Conservation (phyloP, 2,329 filamentous ascomycete species). For the Colletotrichum sp. region DNA sequence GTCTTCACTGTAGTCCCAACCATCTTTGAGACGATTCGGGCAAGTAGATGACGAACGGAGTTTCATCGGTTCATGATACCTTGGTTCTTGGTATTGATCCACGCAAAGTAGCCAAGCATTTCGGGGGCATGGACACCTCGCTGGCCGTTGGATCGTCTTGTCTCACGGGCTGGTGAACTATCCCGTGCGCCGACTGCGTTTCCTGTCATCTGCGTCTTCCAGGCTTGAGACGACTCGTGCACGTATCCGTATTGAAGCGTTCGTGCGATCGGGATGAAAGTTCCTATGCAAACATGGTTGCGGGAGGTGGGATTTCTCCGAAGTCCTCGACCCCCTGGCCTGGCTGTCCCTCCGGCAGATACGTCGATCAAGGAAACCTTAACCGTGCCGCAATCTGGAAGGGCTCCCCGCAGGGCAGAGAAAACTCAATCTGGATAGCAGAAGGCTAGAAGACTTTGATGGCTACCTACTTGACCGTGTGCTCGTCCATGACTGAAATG, state of each 20-base stretch:
- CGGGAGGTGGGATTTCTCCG: neutral
- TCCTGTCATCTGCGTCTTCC: neutral
- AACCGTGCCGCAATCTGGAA: neutral
- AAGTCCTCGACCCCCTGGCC: neutral
- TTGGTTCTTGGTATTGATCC: neutral
- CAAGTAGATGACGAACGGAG: rapidly evolving
- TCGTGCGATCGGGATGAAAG: neutral
- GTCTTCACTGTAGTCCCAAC: too few relatives aligned
- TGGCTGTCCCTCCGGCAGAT: neutral
- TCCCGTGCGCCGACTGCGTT: neutral
- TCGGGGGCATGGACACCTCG: neutral
- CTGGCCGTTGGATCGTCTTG: neutral
- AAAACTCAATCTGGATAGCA: neutral
- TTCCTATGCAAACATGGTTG: neutral
- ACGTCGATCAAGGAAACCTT: neutral
- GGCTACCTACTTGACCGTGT: too few relatives aligned
- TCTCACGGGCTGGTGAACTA: neutral
- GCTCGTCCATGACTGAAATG: too few relatives aligned
- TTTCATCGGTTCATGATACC: neutral
- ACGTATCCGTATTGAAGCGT: neutral
- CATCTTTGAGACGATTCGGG: neutral
- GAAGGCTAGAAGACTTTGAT: neutral
- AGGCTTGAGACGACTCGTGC: neutral
- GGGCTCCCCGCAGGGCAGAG: neutral
- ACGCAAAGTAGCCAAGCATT: neutral